Evolutionary conservation across 1,139 yeast genomes (phyloP).

Genomic region (Geotrichum citri-aurantii): DNA sequence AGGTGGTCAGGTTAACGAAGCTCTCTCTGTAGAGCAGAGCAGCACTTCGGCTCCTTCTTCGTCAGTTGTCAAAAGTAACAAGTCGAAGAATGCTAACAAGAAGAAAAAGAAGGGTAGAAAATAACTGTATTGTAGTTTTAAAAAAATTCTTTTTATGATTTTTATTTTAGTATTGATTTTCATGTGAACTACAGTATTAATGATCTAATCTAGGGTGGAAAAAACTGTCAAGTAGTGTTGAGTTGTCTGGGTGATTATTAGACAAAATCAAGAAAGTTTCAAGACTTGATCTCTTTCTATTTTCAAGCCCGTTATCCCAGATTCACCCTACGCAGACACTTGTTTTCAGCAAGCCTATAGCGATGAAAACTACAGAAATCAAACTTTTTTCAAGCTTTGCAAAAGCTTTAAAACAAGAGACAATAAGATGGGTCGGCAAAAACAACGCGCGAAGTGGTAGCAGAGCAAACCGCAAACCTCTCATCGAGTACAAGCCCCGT

Average conservation of each 20-base stretch:
- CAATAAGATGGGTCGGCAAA: neutral
- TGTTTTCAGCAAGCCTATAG: neutral
- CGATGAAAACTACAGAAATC: neutral
- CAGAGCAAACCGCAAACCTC: neutral
- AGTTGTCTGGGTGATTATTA: neutral
- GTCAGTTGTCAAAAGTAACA: slow-evolving; percentile 23
- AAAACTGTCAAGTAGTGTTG: neutral
- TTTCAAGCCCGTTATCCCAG: neutral
- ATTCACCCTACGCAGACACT: neutral
- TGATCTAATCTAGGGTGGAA: neutral
- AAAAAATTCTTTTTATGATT: neutral
- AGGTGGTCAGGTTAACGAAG: slow-evolving; percentile 61
- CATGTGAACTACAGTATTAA: neutral
- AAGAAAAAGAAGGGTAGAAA: slow-evolving; percentile 45
- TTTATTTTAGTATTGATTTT: neutral
- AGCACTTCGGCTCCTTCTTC: slow-evolving; percentile 23
- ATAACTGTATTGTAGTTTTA: slow-evolving; percentile 15
- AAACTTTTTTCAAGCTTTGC: neutral
- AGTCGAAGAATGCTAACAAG: slow-evolving; percentile 42
- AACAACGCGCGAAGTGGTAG: neutral
- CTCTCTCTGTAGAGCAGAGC: slow-evolving; percentile 42
- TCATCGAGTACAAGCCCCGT: neutral
- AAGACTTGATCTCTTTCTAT: neutral
- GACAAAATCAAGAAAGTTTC: neutral
- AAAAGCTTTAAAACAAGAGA: neutral